Percentiles rank a stretch among this genome's conserved stretches.
phyloP scores from a whole-genome alignment of 2,329 filamentous ascomycete species.

The Neophaeococcomyces aloes region DNA sequence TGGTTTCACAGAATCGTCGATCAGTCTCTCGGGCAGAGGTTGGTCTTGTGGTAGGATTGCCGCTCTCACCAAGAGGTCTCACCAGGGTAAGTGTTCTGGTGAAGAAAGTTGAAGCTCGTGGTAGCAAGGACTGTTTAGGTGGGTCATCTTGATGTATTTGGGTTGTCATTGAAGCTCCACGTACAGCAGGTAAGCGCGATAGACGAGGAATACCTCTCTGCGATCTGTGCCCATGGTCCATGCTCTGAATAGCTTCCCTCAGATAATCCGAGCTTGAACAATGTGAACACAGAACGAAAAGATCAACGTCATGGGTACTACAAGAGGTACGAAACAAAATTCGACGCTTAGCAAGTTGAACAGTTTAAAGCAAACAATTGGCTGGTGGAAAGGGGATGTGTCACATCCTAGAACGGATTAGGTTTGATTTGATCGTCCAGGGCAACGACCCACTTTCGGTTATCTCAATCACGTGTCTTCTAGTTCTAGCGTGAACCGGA shows the following conservation, averaged over 20 bases:
- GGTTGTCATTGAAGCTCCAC: slow-evolving; percentile 10
- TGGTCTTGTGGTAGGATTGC: neutral
- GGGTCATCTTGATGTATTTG: slow-evolving; percentile 15
- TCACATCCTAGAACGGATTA: slow-evolving; percentile 1
- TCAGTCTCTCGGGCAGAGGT: neutral
- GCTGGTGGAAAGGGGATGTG: neutral
- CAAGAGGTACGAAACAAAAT: neutral
- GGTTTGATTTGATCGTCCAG: neutral
- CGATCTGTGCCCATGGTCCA: slow-evolving; percentile 3
- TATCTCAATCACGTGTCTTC: neutral
- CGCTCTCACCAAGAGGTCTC: slow-evolving; percentile 5
- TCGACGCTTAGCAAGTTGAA: no score
- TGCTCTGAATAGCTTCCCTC: slow-evolving; percentile 5
- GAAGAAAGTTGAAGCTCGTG: slow-evolving; percentile 1
- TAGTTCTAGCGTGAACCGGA: neutral
- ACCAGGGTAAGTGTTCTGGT: neutral
- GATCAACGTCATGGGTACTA: neutral
- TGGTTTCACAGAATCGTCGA: neutral
- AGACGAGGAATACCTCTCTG: slow-evolving; percentile 15
- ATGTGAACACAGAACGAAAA: neutral
- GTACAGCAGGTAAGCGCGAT: slow-evolving; percentile 19
- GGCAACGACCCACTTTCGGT: neutral
- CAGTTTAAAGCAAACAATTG: no score
- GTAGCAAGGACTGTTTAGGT: slow-evolving; percentile 1
- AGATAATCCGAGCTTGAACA: slow-evolving; percentile 1